A percentile compares a stretch with the other conserved stretches of the same genome.
Conservation (phyloP, 345 rosid species). For the Camelina hispida region DNA sequence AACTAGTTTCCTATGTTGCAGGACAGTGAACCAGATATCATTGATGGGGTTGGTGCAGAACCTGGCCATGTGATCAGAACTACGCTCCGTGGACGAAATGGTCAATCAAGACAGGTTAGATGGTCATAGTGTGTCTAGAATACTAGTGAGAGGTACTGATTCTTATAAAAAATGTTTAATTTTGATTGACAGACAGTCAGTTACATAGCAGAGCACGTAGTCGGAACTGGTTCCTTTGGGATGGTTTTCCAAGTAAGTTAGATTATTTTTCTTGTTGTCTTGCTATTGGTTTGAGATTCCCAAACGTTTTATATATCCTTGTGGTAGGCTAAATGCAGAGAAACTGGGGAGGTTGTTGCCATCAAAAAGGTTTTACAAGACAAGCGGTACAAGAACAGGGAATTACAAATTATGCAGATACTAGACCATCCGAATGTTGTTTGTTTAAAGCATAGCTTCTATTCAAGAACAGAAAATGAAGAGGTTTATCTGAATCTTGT, state of each 20-base stretch:
- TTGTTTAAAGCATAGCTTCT: conserved; percentile 74
- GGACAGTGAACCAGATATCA: conserved; percentile 86
- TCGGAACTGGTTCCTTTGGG: conserved; percentile 88
- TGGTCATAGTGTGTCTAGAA: conserved; percentile 20
- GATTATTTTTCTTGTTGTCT: not conserved
- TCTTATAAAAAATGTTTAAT: conserved; percentile 26
- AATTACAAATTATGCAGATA: conserved; percentile 87
- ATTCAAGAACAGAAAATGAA: conserved; percentile 78
- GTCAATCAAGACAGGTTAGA: conserved; percentile 89
- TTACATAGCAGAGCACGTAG: conserved; percentile 81
- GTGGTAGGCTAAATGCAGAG: conserved; percentile 84
- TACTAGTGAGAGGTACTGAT: not conserved
- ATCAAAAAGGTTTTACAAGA: conserved; percentile 90
- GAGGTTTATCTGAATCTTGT: conserved; percentile 85
- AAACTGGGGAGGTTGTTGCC: conserved; percentile 85
- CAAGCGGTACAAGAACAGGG: conserved; percentile 88
- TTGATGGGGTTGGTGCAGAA: conserved; percentile 93
- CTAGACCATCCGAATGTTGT: conserved; percentile 86
- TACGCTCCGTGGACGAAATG: conserved; percentile 86
- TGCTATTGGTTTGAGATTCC: not conserved
- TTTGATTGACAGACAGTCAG: conserved; percentile 60
- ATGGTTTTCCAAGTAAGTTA: conserved; percentile 77
- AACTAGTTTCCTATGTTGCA: conserved; percentile 43
- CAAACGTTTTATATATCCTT: conserved; percentile 22
- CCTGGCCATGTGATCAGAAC: conserved; percentile 92